phyloP scores from a whole-genome alignment of 2,329 filamentous ascomycete species.

The Akanthomyces muscarius region DNA sequence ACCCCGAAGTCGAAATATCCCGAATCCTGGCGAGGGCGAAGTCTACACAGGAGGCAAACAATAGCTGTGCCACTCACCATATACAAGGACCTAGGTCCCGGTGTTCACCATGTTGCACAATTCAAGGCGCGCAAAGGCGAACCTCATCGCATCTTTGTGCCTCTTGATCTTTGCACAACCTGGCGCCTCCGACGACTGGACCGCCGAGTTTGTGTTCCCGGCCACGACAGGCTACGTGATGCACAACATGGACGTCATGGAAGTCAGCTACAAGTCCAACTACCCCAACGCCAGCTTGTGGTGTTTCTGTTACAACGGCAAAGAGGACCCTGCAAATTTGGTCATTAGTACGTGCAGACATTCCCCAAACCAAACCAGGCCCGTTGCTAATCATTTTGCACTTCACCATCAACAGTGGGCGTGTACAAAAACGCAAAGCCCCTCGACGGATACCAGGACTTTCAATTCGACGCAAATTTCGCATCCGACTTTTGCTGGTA shows the following conservation, averaged over 20 bases:
- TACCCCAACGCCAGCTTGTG: neutral
- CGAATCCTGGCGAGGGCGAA: neutral
- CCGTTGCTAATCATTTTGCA: too few relatives aligned
- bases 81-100: neutral
- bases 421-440: neutral
- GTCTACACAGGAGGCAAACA: neutral
- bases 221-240: constrained; percentile 8
- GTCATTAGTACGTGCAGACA: neutral
- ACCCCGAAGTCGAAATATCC: too few relatives aligned
- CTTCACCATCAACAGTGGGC: neutral
- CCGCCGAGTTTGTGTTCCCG: neutral
- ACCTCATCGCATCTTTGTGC: neutral
- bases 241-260: constrained; percentile 7
- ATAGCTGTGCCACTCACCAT: neutral
- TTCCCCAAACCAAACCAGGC: too few relatives aligned
- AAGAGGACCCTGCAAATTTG: neutral
- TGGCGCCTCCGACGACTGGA: neutral
- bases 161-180: neutral
- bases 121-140: neutral
- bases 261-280: neutral
- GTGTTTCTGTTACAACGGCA: constrained; percentile 3
- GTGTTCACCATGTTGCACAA: neutral
- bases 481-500: neutral
- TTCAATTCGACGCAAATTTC: neutral
- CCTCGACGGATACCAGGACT: neutral